A percentile compares a stretch with the other conserved stretches of the same genome.
phyloP scores from a whole-genome alignment of 179 eudicot genomes.

The Corrigiola litoralis region DNA sequence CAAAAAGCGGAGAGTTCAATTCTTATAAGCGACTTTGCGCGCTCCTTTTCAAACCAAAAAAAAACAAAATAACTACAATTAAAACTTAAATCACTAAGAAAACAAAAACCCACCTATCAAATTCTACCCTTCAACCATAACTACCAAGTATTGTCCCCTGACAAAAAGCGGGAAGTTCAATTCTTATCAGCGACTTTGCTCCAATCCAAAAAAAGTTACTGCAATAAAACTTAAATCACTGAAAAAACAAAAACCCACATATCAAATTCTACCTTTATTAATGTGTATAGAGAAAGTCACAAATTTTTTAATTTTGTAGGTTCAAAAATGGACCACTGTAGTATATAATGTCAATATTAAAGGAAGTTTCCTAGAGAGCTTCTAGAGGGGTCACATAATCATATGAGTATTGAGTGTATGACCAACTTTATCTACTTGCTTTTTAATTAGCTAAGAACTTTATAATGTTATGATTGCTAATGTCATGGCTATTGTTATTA shows the following conservation, averaged over 20 bases:
- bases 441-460: background rate
- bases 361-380: slow-evolving; percentile 27
- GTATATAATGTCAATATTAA: background rate
- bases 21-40: no score
- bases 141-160: no score
- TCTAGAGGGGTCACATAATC: slow-evolving; percentile 7
- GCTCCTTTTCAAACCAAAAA: no score
- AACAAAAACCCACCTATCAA: slow-evolving; percentile 5
- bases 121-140: background rate
- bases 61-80: background rate
- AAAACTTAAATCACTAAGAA: background rate
- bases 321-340: slow-evolving; percentile 1
- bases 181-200: no score
- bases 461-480: no score
- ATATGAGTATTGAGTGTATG: background rate
- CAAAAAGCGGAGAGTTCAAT: no score
- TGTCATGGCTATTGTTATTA: no score
- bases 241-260: slow-evolving; percentile 5
- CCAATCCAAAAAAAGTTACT: background rate
- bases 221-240: background rate
- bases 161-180: no score
- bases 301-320: background rate
- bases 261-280: background rate
- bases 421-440: background rate
- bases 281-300: background rate